Percentiles rank a stretch among this genome's conserved stretches.
phyloP scores from a whole-genome alignment of 805 yeast genomes.

The Jamesozyma jinghongensis region DNA sequence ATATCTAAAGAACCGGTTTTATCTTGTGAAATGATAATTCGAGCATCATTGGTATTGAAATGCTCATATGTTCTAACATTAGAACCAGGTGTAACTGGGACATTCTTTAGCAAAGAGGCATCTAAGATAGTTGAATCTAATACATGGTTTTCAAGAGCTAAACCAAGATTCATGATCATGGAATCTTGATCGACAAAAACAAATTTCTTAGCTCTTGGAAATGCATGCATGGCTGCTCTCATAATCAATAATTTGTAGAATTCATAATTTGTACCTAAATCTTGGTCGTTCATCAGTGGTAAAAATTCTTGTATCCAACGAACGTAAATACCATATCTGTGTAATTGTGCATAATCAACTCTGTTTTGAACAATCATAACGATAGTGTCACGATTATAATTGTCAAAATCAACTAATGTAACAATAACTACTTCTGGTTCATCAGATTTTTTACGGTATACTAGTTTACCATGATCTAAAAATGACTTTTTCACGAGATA shows the following conservation, averaged over 20 bases:
- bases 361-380: slow-evolving; percentile 74
- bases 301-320: slow-evolving; percentile 80
- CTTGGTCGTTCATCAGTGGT: slow-evolving; percentile 46
- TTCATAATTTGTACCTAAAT: slow-evolving; percentile 22
- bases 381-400: slow-evolving; percentile 48
- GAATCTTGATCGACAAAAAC: slow-evolving; percentile 82
- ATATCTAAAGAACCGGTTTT: slow-evolving; percentile 49
- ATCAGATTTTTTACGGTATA: slow-evolving; percentile 26
- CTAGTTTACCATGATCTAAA: slow-evolving; percentile 56
- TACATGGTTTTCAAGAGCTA: slow-evolving; percentile 52
- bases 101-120: slow-evolving; percentile 55
- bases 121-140: slow-evolving; percentile 53
- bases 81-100: slow-evolving; percentile 45
- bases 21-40: slow-evolving; percentile 62
- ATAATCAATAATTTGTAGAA: slow-evolving; percentile 30
- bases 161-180: slow-evolving; percentile 59
- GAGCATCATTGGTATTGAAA: slow-evolving; percentile 44
- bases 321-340: slow-evolving; percentile 73
- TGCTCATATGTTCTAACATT: slow-evolving; percentile 49
- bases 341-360: slow-evolving; percentile 76
- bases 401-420: slow-evolving; percentile 68
- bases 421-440: slow-evolving; percentile 66
- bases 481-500: slow-evolving; percentile 45
- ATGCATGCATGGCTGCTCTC: slow-evolving; percentile 87
- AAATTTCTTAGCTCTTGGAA: slow-evolving; percentile 83